These are phyloP conservation scores for Wickerhamomyces sp. DNA, from an alignment of 1,139 yeast species.

Conservation along the genomic window DNA sequence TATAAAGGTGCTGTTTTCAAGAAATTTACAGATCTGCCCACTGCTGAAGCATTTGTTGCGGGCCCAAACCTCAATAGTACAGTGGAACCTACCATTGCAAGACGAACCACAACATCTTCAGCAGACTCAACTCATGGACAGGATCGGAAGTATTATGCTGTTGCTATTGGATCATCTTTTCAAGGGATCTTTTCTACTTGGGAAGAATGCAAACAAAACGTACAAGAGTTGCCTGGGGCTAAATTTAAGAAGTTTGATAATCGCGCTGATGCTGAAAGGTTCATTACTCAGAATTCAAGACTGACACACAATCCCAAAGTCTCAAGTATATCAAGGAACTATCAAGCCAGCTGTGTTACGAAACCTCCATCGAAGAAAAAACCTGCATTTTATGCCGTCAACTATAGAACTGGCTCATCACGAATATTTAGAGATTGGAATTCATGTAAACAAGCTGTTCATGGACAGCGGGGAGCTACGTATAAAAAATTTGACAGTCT, in stretches of 20 bases:
- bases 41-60: neutral
- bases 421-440: conserved; percentile 41
- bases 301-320: too few species aligned
- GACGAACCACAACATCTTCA: too few species aligned
- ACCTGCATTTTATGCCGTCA: conserved; percentile 29
- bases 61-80: neutral
- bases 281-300: conserved; percentile 19
- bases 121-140: too few species aligned
- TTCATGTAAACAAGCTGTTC: conserved; percentile 38
- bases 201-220: conserved; percentile 44
- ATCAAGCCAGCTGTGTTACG: neutral
- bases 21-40: conserved; percentile 29
- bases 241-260: conserved; percentile 48
- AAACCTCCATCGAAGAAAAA: neutral
- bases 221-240: conserved; percentile 51
- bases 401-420: conserved; percentile 34
- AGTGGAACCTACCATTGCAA: too few species aligned
- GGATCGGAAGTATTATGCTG: conserved; percentile 42
- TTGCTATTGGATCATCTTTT: conserved; percentile 43
- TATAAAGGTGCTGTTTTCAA: conserved; percentile 35
- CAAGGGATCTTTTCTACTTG: conserved; percentile 51
- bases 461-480: conserved; percentile 40
- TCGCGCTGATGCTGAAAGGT: conserved; percentile 39
- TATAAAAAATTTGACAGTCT: conserved; percentile 41
- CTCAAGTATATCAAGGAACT: too few species aligned